Conservation (phyloP, 495 filamentous ascomycete genomes). For the Pseudoneurospora amorphoporcata region DNA sequence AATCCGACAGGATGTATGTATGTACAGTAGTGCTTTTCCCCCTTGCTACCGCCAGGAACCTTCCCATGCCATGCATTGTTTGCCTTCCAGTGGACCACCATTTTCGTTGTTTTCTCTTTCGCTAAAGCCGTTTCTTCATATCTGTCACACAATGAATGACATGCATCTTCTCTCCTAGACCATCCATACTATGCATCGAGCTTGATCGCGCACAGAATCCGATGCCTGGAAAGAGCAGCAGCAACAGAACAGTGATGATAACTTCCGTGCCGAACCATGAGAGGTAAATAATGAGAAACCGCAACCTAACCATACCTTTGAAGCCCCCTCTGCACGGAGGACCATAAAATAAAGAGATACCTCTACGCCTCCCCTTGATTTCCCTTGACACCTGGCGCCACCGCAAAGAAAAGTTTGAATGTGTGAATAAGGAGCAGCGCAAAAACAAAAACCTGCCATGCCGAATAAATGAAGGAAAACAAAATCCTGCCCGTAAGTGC, state of each 20-base stretch:
- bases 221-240: neutral
- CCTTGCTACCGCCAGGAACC: neutral
- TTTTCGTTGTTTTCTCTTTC: neutral
- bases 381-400: constrained; percentile 18
- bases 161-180: neutral
- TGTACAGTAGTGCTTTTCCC: neutral
- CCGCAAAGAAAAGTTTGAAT: constrained; percentile 14
- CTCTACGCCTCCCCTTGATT: neutral
- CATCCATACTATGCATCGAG: neutral
- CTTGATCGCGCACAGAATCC: neutral
- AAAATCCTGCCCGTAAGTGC: constrained; percentile 1
- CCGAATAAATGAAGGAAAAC: constrained; percentile 4
- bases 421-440: constrained; percentile 2
- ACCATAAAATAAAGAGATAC: neutral
- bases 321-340: neutral
- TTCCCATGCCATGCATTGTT: neutral
- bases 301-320: neutral
- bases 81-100: neutral
- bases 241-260: neutral
- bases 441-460: constrained; percentile 13
- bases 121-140: neutral
- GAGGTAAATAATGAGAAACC: neutral
- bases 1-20: neutral
- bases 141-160: neutral
- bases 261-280: neutral